Percentiles rank a stretch among this genome's conserved stretches.
Conservation (phyloP, 768 basidiomycete genomes). For the Cystobasidium tubakii region DNA sequence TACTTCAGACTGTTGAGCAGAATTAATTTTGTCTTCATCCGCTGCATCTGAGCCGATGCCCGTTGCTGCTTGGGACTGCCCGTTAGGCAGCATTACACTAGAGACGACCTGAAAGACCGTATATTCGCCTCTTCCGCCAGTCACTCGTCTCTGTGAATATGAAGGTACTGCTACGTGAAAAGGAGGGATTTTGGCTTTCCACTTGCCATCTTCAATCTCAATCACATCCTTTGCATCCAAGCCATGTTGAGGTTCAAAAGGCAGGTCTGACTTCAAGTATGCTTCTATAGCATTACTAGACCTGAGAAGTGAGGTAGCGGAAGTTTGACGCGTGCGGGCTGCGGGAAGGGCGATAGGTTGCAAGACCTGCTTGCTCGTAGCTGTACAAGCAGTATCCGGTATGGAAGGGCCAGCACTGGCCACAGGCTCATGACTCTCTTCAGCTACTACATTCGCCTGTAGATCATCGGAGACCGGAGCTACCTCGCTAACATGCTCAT, state of each 20-base stretch:
- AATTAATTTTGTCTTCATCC: slow-evolving; percentile 45
- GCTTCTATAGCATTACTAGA: slow-evolving; percentile 12
- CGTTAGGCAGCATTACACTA: not conserved
- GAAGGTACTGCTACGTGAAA: slow-evolving; percentile 2
- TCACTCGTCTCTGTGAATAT: not conserved
- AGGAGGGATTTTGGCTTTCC: not conserved
- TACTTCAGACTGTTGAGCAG: slow-evolving; percentile 25
- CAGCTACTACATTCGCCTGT: not conserved
- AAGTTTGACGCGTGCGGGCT: slow-evolving; percentile 3
- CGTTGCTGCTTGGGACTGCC: too few species aligned
- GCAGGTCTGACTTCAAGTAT: not conserved
- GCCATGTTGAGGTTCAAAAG: not conserved
- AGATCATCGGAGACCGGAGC: not conserved
- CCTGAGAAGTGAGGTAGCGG: not conserved
- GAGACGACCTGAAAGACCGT: slow-evolving; percentile 23
- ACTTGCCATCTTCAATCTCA: slow-evolving; percentile 5
- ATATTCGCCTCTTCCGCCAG: not conserved
- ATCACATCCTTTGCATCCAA: not conserved
- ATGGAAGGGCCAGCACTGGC: not conserved
- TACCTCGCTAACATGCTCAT: not conserved
- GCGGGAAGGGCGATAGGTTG: not conserved
- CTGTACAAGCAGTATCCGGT: not conserved
- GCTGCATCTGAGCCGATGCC: not conserved
- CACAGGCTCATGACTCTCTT: not conserved
- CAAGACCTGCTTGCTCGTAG: not conserved